phyloP scores from a whole-genome alignment of 495 filamentous ascomycete genomes.

The Tuber aestivum region DNA sequence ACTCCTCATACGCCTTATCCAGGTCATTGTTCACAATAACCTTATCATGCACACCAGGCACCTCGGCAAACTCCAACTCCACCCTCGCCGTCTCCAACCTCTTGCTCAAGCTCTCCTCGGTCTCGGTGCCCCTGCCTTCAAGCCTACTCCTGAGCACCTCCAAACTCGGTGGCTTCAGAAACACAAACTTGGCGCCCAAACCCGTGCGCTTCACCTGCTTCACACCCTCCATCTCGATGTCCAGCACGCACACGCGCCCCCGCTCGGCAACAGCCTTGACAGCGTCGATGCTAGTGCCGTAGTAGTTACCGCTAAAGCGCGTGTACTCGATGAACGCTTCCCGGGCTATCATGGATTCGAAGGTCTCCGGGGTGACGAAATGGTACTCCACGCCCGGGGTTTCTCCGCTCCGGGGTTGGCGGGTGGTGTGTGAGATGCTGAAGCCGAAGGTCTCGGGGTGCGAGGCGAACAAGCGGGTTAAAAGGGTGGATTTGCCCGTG shows the following conservation, averaged over 20 bases:
- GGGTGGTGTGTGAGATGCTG: conserved; percentile 81
- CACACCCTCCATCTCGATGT: conserved; percentile 83
- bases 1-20: conserved; percentile 72
- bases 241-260: conserved; percentile 62
- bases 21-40: conserved; percentile 86
- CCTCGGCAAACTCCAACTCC: conserved; percentile 74
- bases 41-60: conserved; percentile 70
- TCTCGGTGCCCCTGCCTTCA: conserved; percentile 76
- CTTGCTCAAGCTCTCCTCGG: conserved; percentile 67
- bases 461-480: conserved; percentile 62
- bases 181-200: conserved; percentile 74
- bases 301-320: conserved; percentile 77
- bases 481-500: conserved; percentile 81
- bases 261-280: conserved; percentile 66
- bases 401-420: conserved; percentile 69
- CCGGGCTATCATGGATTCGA: conserved; percentile 60
- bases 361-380: conserved; percentile 64
- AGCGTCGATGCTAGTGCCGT: conserved; percentile 74
- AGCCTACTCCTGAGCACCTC: conserved; percentile 70
- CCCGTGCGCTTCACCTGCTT: conserved; percentile 82
- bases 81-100: conserved; percentile 69
- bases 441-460: conserved; percentile 73
- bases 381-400: conserved; percentile 72
- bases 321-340: conserved; percentile 85
- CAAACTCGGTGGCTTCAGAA: conserved; percentile 72